phyloP scores from a whole-genome alignment of 1,139 yeast species.

The Geotrichum bryndzae region DNA sequence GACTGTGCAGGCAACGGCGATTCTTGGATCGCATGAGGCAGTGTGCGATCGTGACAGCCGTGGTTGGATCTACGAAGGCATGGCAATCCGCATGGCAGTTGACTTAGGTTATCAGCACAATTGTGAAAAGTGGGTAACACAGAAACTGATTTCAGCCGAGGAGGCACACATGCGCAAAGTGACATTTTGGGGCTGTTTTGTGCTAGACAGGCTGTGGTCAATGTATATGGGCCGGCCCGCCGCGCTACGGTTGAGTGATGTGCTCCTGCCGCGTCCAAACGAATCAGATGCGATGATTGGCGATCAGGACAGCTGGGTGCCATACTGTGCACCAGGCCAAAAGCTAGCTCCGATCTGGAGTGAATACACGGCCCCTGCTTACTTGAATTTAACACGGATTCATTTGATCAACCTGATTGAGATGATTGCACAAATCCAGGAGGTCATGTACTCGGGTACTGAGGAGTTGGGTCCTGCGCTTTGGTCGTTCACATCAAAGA shows the following conservation, averaged over 20 bases:
- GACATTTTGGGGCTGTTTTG: conserved; percentile 29
- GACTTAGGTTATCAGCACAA: conserved; percentile 28
- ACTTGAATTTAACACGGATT: conserved; percentile 8
- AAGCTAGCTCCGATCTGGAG: conserved; percentile 16
- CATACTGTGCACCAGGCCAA: conserved; percentile 13
- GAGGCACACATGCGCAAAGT: conserved; percentile 24
- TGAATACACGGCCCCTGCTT: conserved; percentile 15
- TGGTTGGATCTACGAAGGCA: conserved; percentile 29
- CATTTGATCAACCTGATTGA: conserved; percentile 15
- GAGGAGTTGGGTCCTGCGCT: conserved; percentile 13
- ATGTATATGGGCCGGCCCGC: conserved; percentile 27
- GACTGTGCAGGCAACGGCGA: conserved; percentile 24
- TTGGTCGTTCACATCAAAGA: conserved; percentile 18
- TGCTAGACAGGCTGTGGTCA: conserved; percentile 28
- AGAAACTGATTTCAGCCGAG: conserved; percentile 22
- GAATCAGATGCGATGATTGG: conserved; percentile 10
- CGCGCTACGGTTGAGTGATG: conserved; percentile 23
- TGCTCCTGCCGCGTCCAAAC: conserved; percentile 18
- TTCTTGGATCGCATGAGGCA: conserved; percentile 25
- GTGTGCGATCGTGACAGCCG: conserved; percentile 25
- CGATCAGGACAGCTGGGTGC: conserved; percentile 18
- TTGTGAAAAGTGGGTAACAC: conserved; percentile 20
- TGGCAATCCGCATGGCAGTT: conserved; percentile 28
- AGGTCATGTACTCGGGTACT: conserved; percentile 16
- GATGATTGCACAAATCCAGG: conserved; percentile 18